Evolutionary conservation across 2,329 filamentous ascomycete genomes (phyloP).

Genomic region (Trichoderma sp.): DNA sequence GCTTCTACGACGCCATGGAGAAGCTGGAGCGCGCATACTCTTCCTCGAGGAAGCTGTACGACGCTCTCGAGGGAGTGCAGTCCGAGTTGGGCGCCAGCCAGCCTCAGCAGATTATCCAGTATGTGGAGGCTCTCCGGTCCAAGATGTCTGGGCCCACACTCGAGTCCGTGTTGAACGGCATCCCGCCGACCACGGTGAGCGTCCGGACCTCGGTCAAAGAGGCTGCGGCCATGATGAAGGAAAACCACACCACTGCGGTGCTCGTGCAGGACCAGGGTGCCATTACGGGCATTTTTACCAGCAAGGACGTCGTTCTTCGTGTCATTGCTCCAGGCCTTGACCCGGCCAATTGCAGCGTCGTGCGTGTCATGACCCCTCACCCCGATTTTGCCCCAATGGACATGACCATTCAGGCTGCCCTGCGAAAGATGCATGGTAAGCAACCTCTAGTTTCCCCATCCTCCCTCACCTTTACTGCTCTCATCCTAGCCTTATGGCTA

Average conservation of each 20-base stretch:
- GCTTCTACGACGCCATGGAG: slow-evolving; percentile 99
- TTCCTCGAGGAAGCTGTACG: slow-evolving; percentile 96
- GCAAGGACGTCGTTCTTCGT: slow-evolving; percentile 96
- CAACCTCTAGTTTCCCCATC: slow-evolving; percentile 24
- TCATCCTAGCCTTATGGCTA: not conserved
- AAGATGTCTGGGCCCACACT: slow-evolving; percentile 99
- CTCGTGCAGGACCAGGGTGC: slow-evolving; percentile 95
- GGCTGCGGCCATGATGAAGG: slow-evolving; percentile 94
- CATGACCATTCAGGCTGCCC: slow-evolving; percentile 97
- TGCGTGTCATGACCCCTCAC: slow-evolving; percentile 98
- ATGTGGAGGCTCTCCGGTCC: slow-evolving; percentile 89
- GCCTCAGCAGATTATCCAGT: slow-evolving; percentile 98
- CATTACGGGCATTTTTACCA: slow-evolving; percentile 98
- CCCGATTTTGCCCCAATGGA: slow-evolving; percentile 98
- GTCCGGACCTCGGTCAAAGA: slow-evolving; percentile 96
- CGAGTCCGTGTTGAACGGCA: slow-evolving; percentile 88
- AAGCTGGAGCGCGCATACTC: slow-evolving; percentile 97
- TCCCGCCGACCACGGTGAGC: slow-evolving; percentile 91
- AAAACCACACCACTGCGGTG: slow-evolving; percentile 96
- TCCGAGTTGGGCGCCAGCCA: slow-evolving; percentile 94
- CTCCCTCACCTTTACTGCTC: not conserved
- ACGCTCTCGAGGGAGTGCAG: slow-evolving; percentile 95
- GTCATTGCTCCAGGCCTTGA: slow-evolving; percentile 97
- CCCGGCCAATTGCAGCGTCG: slow-evolving; percentile 92
- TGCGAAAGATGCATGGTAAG: slow-evolving; percentile 98